phyloP scores from a whole-genome alignment of 78 protist species.

The Dictyostelium brefeldianum region DNA sequence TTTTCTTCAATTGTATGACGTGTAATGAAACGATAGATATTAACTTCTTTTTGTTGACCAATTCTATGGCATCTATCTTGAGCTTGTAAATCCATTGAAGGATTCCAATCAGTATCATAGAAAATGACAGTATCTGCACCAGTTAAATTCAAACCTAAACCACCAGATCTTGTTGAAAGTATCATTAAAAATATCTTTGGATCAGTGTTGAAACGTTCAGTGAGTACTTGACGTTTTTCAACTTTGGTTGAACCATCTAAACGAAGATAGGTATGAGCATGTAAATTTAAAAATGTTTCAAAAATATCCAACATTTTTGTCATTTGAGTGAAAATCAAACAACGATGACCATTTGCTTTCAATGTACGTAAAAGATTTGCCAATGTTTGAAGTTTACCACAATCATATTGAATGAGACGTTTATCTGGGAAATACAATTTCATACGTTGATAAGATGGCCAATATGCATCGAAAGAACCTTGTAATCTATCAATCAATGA shows the following conservation, averaged over 20 bases:
- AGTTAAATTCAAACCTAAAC: slow-evolving; percentile 97
- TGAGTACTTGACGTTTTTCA: slow-evolving; percentile 91
- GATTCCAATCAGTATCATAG: slow-evolving; percentile 98
- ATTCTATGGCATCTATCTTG: slow-evolving; percentile 98
- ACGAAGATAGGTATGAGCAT: slow-evolving; percentile 93
- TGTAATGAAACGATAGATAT: slow-evolving; percentile 96
- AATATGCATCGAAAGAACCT: slow-evolving; percentile 14
- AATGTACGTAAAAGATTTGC: slow-evolving; percentile 83
- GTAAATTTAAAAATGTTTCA: slow-evolving; percentile 91
- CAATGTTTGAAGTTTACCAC: slow-evolving; percentile 96
- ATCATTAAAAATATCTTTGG: slow-evolving; percentile 91
- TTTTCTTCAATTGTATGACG: slow-evolving; percentile 95
- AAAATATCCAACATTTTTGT: slow-evolving; percentile 95
- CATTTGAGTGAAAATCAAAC: slow-evolving; percentile 95
- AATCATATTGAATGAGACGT: slow-evolving; percentile 95
- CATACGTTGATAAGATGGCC: slow-evolving; percentile 52
- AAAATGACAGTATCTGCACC: slow-evolving; percentile 99
- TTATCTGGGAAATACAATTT: slow-evolving; percentile 93
- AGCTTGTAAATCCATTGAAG: slow-evolving; percentile 97
- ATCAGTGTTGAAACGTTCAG: slow-evolving; percentile 94
- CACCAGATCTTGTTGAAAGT: slow-evolving; percentile 97
- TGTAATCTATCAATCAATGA: background rate
- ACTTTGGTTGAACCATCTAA: slow-evolving; percentile 97
- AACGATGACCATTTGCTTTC: slow-evolving; percentile 86
- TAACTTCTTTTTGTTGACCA: slow-evolving; percentile 97